Percentiles rank a stretch among this genome's conserved stretches.
Conservation (phyloP, 306 rosid genomes). For the Vigna radiata region DNA sequence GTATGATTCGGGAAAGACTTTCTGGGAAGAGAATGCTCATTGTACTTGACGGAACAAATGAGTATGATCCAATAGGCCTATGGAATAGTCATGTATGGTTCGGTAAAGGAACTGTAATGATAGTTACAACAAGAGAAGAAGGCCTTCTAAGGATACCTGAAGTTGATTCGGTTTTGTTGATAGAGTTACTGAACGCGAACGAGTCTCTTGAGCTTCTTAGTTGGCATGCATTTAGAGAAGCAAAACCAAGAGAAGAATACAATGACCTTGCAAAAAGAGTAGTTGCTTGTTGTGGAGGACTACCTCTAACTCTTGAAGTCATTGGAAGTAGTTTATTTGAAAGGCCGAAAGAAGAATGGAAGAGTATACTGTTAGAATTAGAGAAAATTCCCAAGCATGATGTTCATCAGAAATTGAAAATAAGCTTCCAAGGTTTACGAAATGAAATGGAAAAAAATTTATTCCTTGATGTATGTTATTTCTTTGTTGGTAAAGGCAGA, state of each 20-base stretch:
- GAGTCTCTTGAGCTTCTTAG: neutral
- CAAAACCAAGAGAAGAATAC: neutral
- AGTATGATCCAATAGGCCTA: neutral
- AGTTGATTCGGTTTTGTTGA: no score
- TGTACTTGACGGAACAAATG: neutral
- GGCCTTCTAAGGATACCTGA: neutral
- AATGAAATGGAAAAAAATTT: neutral
- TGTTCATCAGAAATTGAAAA: neutral
- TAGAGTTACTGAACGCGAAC: no score
- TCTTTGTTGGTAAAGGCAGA: conserved; percentile 44
- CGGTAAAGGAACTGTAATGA: neutral
- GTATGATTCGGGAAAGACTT: no score
- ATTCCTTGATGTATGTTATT: conserved; percentile 48
- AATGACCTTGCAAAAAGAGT: neutral
- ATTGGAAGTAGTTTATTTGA: neutral
- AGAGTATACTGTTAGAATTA: no score
- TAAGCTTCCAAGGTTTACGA: no score
- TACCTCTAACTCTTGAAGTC: neutral
- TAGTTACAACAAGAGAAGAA: no score
- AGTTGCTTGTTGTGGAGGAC: neutral
- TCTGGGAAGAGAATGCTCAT: no score
- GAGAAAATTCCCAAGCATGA: no score
- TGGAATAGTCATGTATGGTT: neutral
- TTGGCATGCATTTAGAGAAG: neutral
- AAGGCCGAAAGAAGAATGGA: neutral